Evolutionary conservation across 2,329 filamentous ascomycete species (phyloP), one percentile per base, ranked within the genome.

Genomic region (Ceratocystis harringtonii): DNA sequence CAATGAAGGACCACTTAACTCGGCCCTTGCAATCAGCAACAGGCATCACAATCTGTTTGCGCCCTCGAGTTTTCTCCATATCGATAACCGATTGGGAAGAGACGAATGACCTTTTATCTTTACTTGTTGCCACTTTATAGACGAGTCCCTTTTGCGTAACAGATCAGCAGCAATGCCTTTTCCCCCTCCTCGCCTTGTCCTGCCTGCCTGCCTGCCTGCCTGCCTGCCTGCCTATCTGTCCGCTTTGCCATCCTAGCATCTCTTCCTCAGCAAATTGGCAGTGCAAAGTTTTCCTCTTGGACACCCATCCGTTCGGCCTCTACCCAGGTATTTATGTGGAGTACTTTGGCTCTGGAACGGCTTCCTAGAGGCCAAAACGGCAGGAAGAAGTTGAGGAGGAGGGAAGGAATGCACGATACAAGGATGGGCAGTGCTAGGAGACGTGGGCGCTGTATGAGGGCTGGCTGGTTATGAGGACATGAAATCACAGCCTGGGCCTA

Each of bases 341-440:
- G 52, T 57, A 32, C 30, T 32, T 17, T 32, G 52, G 15, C n/a
- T 22, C 52, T 57, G 52, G 25, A 57, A 57, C 10, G 22, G 52
- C 52, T 57, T 57, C 52, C 52, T 57, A 57, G 52, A 57, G 52
- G 52, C 52, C 52, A 17, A n/a, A 57, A 30, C 28, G 52, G 52
- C 52, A 30, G 52, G 52, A 57, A 30, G 52, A 17, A 7, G n/a
- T 57, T 7, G 19, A n/a, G 52, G 17, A n/a, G 52, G 52, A 30
- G 28, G 52, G 52, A 30, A 57, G 52, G 52, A 57, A 57, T 28
- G 30, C 10, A 30, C 25, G 10, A 57, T 57, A 5, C 52, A 57
- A 57, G 52, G 52, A 57, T 57, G 17, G 4, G 17, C 4, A 28
- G 52, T 30, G 52, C 32, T 57, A 8, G 22, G n/a, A 52, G 48